Evolutionary conservation across 306 rosid genomes (phyloP).

Genomic region (Inga oerstediana): DNA sequence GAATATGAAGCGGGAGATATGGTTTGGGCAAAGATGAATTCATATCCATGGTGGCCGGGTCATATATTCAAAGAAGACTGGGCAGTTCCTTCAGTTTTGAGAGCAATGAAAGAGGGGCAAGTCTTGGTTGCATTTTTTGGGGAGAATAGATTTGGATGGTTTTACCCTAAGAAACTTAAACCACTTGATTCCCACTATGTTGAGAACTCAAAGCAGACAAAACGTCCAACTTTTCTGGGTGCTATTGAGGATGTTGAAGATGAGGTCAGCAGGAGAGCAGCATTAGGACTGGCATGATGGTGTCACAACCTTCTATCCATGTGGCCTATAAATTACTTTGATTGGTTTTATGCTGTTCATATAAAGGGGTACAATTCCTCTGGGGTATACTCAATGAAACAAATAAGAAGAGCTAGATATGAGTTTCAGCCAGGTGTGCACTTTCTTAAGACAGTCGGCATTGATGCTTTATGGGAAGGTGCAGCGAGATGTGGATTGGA

Average conservation of each 20-base stretch:
- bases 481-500: neutral
- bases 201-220: conserved; percentile 11
- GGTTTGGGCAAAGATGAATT: conserved; percentile 29
- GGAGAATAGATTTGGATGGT: conserved; percentile 27
- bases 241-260: conserved; percentile 16
- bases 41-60: conserved; percentile 23
- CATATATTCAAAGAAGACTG: conserved; percentile 11
- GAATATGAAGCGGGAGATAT: conserved; percentile 31
- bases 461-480: neutral
- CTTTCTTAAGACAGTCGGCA: conserved; percentile 8
- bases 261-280: conserved; percentile 14
- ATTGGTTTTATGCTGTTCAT: conserved; percentile 10
- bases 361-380: neutral
- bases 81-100: neutral
- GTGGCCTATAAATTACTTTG: neutral
- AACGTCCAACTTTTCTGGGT: neutral
- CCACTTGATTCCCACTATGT: conserved; percentile 27
- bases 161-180: neutral
- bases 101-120: conserved; percentile 25
- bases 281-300: conserved; percentile 24
- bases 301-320: conserved; percentile 3
- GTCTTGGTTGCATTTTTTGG: conserved; percentile 25
- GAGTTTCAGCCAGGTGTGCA: neutral
- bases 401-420: conserved; percentile 8
- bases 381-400: conserved; percentile 5